Evolutionary conservation across 169 alveolate genomes (phyloP).

Genomic region (Perkinsus marinus): DNA sequence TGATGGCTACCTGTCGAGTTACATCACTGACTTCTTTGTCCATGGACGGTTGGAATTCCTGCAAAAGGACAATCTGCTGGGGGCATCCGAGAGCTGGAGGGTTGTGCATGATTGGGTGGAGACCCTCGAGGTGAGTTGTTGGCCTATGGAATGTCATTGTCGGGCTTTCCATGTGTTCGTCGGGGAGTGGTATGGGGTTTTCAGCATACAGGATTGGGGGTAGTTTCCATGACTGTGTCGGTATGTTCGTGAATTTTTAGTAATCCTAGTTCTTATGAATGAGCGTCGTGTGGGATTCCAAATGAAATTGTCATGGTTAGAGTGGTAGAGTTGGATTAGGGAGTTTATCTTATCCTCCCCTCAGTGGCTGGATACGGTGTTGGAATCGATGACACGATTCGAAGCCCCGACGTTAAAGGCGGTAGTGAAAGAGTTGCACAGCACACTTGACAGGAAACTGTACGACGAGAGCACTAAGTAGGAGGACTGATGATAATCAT

Average conservation of each 20-base stretch:
- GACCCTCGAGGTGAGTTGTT: not conserved
- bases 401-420: not conserved
- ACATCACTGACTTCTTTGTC: not conserved
- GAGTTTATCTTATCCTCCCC: too few relatives aligned
- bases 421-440: not conserved
- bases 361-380: not conserved
- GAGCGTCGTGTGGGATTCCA: too few relatives aligned
- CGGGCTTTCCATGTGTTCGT: too few relatives aligned
- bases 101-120: not conserved
- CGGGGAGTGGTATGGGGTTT: too few relatives aligned
- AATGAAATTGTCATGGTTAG: too few relatives aligned
- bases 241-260: too few relatives aligned
- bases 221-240: too few relatives aligned
- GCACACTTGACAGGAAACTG: not conserved
- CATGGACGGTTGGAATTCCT: not conserved
- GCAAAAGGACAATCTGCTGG: not conserved
- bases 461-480: not conserved
- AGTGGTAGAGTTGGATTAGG: too few relatives aligned
- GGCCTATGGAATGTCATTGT: not conserved
- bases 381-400: not conserved
- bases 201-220: too few relatives aligned
- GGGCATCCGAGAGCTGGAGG: not conserved
- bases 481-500: not conserved
- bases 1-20: not conserved
- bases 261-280: too few relatives aligned